phyloP scores from a whole-genome alignment of 768 basidiomycete genomes.

The Russula vinacea region DNA sequence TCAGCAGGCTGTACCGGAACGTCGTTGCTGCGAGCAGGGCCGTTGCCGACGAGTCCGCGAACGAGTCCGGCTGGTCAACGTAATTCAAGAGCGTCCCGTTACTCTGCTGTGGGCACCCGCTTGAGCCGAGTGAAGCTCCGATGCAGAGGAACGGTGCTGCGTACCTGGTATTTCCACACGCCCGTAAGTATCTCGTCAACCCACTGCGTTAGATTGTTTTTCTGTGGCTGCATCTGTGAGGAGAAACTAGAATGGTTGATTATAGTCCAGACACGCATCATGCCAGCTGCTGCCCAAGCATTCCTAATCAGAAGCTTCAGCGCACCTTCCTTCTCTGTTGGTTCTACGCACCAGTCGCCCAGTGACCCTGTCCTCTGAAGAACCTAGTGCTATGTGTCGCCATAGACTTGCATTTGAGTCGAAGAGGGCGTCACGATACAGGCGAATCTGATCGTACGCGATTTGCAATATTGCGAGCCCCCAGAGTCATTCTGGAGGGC shows the following conservation, averaged over 20 bases:
- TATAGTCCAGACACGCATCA: conserved; percentile 57
- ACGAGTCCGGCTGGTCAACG: conserved; percentile 48
- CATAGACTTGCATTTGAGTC: conserved; percentile 48
- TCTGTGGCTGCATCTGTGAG: conserved; percentile 40
- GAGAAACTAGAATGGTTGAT: conserved; percentile 47
- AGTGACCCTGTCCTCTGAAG: conserved; percentile 49
- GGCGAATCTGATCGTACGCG: conserved; percentile 54
- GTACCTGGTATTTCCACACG: conserved; percentile 47
- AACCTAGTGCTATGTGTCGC: conserved; percentile 53
- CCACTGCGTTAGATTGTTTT: conserved; percentile 49
- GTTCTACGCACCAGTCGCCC: conserved; percentile 49
- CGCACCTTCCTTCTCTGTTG: not conserved
- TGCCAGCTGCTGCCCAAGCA: conserved; percentile 69
- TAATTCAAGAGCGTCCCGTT: conserved; percentile 54
- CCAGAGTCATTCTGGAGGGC: conserved; percentile 42
- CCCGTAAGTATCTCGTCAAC: conserved; percentile 49
- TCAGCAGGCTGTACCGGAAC: conserved; percentile 51
- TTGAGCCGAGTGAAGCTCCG: not conserved
- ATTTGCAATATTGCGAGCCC: conserved; percentile 41
- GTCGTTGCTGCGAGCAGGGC: conserved; percentile 56
- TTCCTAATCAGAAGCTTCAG: conserved; percentile 42
- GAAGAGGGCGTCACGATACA: conserved; percentile 55
- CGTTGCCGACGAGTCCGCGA: conserved; percentile 53
- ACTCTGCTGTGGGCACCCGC: conserved; percentile 34
- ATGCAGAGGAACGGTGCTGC: conserved; percentile 1